Percentiles rank a stretch among this genome's conserved stretches.
These are phyloP conservation scores for Aaosphaeria pasadenensis DNA, from an alignment of 2,329 filamentous ascomycete species.

Conservation along the genomic window DNA sequence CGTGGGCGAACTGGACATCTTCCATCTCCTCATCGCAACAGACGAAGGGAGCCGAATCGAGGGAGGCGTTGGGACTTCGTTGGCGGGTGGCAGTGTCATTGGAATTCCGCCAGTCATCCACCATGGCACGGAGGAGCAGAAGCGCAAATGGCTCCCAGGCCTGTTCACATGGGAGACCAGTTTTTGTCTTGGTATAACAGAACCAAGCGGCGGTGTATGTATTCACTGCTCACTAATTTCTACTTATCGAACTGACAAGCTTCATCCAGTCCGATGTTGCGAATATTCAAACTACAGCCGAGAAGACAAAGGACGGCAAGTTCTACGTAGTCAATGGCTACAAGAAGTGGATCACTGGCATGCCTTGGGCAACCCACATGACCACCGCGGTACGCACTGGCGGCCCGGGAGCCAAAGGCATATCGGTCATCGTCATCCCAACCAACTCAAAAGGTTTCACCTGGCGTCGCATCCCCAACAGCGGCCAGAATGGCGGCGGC, in stretches of 20 bases:
- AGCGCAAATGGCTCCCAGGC: constrained; percentile 56
- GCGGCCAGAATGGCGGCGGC: constrained; percentile 64
- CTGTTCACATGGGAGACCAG: constrained; percentile 58
- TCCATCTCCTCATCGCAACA: constrained; percentile 48
- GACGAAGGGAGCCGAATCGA: constrained; percentile 57
- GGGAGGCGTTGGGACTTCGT: constrained; percentile 56
- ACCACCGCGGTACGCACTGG: constrained; percentile 62
- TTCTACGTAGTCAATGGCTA: constrained; percentile 66
- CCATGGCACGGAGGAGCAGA: constrained; percentile 60
- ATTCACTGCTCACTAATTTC: too few relatives aligned
- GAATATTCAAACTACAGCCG: constrained; percentile 61
- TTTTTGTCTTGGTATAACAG: constrained; percentile 65
- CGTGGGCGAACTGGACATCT: constrained; percentile 34
- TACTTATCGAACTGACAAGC: neutral
- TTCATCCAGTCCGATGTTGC: constrained; percentile 56
- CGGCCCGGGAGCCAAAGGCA: constrained; percentile 50
- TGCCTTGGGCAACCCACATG: constrained; percentile 58
- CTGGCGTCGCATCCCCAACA: constrained; percentile 58
- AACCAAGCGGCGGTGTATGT: constrained; percentile 52
- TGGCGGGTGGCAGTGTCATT: constrained; percentile 61
- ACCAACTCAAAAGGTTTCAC: constrained; percentile 50
- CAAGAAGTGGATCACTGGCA: constrained; percentile 69
- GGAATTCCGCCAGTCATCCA: constrained; percentile 63
- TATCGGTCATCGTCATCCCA: constrained; percentile 59
- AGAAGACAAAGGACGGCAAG: constrained; percentile 71